Percentiles rank a stretch among this genome's conserved stretches.
Evolutionary conservation across 805 yeast species (phyloP).

Genomic region (Zygosaccharomyces pseudorouxii): DNA sequence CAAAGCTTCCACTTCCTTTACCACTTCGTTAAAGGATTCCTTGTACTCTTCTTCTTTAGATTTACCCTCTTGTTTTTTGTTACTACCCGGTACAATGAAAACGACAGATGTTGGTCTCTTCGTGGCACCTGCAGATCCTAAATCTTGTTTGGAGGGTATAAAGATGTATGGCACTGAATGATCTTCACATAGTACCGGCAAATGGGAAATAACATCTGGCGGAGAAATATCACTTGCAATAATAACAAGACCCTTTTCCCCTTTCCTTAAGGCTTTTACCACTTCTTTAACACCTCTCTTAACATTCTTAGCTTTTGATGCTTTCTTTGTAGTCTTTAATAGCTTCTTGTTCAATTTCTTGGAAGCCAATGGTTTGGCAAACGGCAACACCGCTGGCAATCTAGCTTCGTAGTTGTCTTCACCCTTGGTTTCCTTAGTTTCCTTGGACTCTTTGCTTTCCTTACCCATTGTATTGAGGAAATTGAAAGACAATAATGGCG

Average conservation of each 20-base stretch:
- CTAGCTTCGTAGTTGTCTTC: conserved; percentile 90
- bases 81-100: conserved; percentile 95
- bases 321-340: conserved; percentile 92
- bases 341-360: conserved; percentile 94
- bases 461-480: conserved; percentile 12
- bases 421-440: conserved; percentile 17
- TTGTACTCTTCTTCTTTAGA: conserved; percentile 81
- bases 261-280: conserved; percentile 94
- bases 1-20: conserved; percentile 66
- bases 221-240: conserved; percentile 99
- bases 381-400: conserved; percentile 83
- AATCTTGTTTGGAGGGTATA: conserved; percentile 95
- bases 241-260: conserved; percentile 93
- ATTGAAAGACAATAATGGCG: neutral
- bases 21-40: conserved; percentile 88
- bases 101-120: conserved; percentile 98
- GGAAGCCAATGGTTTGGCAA: conserved; percentile 92
- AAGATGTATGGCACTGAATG: conserved; percentile 84
- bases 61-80: conserved; percentile 67
- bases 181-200: conserved; percentile 97
- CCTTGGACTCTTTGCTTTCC: conserved; percentile 22
- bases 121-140: conserved; percentile 98
- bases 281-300: conserved; percentile 99
- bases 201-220: conserved; percentile 91
- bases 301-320: conserved; percentile 96